Base-by-base conservation (phyloP, 495 filamentous ascomycete genomes). In the Annulohypoxylon stygium region DNA sequence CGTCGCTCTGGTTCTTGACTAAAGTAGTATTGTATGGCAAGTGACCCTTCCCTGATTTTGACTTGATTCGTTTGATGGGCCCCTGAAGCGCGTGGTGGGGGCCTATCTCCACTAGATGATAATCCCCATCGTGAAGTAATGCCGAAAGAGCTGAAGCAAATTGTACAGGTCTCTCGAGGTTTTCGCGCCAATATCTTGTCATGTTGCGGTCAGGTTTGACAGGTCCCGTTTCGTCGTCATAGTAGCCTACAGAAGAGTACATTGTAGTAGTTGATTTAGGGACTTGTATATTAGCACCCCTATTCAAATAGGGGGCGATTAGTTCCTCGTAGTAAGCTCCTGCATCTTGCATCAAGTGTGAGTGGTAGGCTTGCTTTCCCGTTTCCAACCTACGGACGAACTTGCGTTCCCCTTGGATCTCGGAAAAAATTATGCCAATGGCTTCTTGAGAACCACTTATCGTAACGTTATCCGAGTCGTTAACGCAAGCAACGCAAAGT, bases 21-120 rank as follows among this genome's bases (percentile, higher is more conserved):
- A 78, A 47, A 1, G 76, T 61, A 1, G 70, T 25, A 2, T 23
- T 47, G 18, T 78, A 78, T 0, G 63, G 63, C 5, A 73, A 30
- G 11, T 14, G 0, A 0, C 63, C 8, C 16, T 62, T 37, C 16
- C 57, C 47, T 1, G 9, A 26, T 8, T 69, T 57, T 1, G 78
- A 30, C 0, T 43, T 36, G 37, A 83, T 87, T 51, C 90, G 83
- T 51, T 83, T 81, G 36, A 90, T 78, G 0, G 89, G 88, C 0
- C 86, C 86, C 51, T 86, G 81, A 0, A 93, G 78, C 0, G 90
- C 87, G 2, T 82, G 75, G 65, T 92, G 90, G 25, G 91, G 89
- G 0, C 91, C 91, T n/a, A 92, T 78, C 67, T 92, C 90, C 10
- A 92, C 58, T 1, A 91, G 54, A 33, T 76, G 51, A 64, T 68